Conservation (phyloP, 2,329 filamentous ascomycete species). For the Colletotrichum camelliae region DNA sequence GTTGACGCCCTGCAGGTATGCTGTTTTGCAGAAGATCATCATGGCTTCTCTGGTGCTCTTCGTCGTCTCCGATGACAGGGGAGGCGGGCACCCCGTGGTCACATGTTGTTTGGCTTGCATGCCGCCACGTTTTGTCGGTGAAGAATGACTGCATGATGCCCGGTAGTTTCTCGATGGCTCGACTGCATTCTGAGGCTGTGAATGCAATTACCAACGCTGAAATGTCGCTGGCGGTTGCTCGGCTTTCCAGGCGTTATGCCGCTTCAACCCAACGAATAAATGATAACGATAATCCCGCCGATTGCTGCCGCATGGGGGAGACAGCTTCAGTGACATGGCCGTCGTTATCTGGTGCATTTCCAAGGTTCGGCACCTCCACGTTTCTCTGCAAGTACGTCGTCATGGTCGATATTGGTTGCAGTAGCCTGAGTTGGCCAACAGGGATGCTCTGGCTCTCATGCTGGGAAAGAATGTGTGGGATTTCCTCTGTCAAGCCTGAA, state of each 20-base stretch:
- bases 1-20: not conserved
- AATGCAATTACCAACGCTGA: not conserved
- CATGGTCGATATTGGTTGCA: not conserved
- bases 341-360: not conserved
- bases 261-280: slow-evolving; percentile 9
- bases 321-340: not conserved
- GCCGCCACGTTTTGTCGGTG: slow-evolving; percentile 7
- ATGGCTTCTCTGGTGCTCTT: not conserved
- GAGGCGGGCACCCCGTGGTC: not conserved
- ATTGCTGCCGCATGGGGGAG: not conserved
- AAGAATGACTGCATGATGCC: slow-evolving; percentile 14
- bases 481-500: not conserved
- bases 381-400: not conserved
- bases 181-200: not conserved
- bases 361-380: not conserved
- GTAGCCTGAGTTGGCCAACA: not conserved
- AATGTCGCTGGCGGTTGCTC: not conserved
- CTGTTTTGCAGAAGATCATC: not conserved
- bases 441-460: not conserved
- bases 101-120: not conserved
- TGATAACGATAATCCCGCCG: not conserved
- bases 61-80: not conserved
- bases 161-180: not conserved
- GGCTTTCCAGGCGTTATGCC: not conserved
- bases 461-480: not conserved